A percentile compares a stretch with the other conserved stretches of the same genome.
These are phyloP conservation scores for Trametes gibbosa DNA, from an alignment of 768 basidiomycete species.

Conservation along the genomic window DNA sequence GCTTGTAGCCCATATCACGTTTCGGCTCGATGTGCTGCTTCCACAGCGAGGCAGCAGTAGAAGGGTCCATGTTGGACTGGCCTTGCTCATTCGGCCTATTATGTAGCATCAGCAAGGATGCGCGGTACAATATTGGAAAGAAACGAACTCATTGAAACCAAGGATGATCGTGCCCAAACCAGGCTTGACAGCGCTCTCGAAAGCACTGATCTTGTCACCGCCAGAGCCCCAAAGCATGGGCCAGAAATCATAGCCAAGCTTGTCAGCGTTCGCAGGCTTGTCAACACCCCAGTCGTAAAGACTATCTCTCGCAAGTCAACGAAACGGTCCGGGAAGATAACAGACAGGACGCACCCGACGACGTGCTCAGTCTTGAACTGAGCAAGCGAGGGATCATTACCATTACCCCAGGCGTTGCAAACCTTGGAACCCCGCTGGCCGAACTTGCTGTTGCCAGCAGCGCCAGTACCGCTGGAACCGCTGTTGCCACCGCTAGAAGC, in stretches of 20 bases:
- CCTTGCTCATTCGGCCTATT: conserved; percentile 62
- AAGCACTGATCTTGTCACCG: conserved; percentile 40
- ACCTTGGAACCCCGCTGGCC: conserved; percentile 40
- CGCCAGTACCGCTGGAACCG: conserved; percentile 19
- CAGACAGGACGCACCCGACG: conserved; percentile 35
- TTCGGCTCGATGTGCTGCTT: conserved; percentile 59
- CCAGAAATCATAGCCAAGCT: conserved; percentile 50
- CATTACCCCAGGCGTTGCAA: conserved; percentile 68
- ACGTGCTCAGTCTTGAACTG: conserved; percentile 49
- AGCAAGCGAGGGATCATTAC: conserved; percentile 45
- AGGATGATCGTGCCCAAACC: conserved; percentile 53
- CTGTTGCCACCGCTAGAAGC: conserved; percentile 4
- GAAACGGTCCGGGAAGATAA: not conserved
- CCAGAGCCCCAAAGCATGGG: conserved; percentile 73
- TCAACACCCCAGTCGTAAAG: conserved; percentile 69
- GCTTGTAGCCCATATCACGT: conserved; percentile 48
- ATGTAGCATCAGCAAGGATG: not conserved
- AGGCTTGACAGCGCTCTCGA: conserved; percentile 42
- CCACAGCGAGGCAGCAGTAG: conserved; percentile 55
- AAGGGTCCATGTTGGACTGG: conserved; percentile 61
- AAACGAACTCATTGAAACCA: conserved; percentile 73
- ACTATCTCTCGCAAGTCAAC: conserved; percentile 21
- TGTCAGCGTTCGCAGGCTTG: conserved; percentile 39
- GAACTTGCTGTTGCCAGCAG: conserved; percentile 2
- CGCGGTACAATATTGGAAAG: conserved; percentile 15